Base-by-base conservation (phyloP, 1,139 yeast species). In the Eremothecium sinecaudum region DNA sequence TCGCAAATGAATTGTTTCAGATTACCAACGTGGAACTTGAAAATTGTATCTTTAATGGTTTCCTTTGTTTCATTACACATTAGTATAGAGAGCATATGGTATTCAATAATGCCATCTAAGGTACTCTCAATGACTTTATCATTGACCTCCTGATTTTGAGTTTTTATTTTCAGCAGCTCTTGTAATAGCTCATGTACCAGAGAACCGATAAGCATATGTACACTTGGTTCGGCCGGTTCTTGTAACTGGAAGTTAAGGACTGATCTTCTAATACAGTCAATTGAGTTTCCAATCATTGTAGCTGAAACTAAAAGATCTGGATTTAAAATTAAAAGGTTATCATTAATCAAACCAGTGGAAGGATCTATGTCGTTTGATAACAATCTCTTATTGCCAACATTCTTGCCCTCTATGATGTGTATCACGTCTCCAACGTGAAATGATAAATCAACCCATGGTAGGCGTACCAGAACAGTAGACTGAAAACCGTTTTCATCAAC, bases 271-370 rank as follows among this genome's bases (percentile, higher is more conserved):
- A 75, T 64, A 50, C 98, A 90, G 16, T 64, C 66, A 24, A 83
- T 61, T 3, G 90, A 80, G 35, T 78, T 82, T 0, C 96, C 79
- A 1, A 86, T 72, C 3, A 79, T 64, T 0, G 98, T 90, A 3
- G 94, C 86, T 0, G 95, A 73, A 1, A 90, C 63, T 10, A 90
- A 61, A 2, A 73, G 61, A 52, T 90, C 98, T 0, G 98, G 98
- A 46, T 82, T 74, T 69, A 92, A 69, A 16, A 90, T 69, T 23
- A 87, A 57, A 17, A 86, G 55, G 46, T 80, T 76, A 31, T 68
- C 69, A 19, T 67, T 59, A 40, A 73, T 73, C 24, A 62, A 57
- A 41, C 80, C 83, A 4, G 81, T 69, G 65, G 47, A 26, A 7
- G 58, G 53, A 37, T 46, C 47, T 20, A 40, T 45, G 18, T 53